Conservation (phyloP, 1,139 yeast genomes). For the Candida smagusa region DNA sequence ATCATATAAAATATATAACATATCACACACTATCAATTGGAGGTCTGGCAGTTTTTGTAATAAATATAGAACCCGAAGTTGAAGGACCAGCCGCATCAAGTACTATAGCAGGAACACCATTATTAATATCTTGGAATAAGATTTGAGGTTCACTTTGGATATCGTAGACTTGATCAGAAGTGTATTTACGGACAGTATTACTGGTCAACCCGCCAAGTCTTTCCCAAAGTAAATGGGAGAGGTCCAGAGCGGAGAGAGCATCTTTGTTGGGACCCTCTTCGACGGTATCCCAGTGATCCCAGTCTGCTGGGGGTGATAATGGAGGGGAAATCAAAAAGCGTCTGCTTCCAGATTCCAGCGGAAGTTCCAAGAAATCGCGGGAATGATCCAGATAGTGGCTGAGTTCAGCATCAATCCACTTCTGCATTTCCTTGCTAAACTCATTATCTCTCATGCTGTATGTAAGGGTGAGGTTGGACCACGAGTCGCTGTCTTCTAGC, state of each 20-base stretch:
- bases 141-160: slow-evolving; percentile 30
- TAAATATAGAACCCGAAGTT: slow-evolving; percentile 2
- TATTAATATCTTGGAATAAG: slow-evolving; percentile 34
- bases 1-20: too few species aligned
- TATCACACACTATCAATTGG: slow-evolving; percentile 7
- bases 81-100: slow-evolving; percentile 22
- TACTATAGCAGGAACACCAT: slow-evolving; percentile 39
- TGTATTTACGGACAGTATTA: slow-evolving; percentile 29
- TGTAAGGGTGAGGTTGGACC: slow-evolving; percentile 19
- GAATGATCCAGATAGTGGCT: slow-evolving; percentile 1
- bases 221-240: slow-evolving; percentile 45
- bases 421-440: slow-evolving; percentile 11
- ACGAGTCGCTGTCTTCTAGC: slow-evolving; percentile 16
- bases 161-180: slow-evolving; percentile 12
- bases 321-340: slow-evolving; percentile 48
- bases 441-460: slow-evolving; percentile 37
- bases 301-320: slow-evolving; percentile 44
- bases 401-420: slow-evolving; percentile 6
- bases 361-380: slow-evolving; percentile 37
- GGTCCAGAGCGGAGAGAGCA: slow-evolving; percentile 39
- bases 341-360: slow-evolving; percentile 37
- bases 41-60: slow-evolving; percentile 23
- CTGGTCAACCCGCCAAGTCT: slow-evolving; percentile 41
- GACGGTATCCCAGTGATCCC: slow-evolving; percentile 44
- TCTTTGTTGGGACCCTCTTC: slow-evolving; percentile 44